A percentile compares a stretch with the other conserved stretches of the same genome.
These are phyloP conservation scores for Clonostachys byssicola DNA, from an alignment of 2,329 filamentous ascomycete genomes.

Conservation along the genomic window DNA sequence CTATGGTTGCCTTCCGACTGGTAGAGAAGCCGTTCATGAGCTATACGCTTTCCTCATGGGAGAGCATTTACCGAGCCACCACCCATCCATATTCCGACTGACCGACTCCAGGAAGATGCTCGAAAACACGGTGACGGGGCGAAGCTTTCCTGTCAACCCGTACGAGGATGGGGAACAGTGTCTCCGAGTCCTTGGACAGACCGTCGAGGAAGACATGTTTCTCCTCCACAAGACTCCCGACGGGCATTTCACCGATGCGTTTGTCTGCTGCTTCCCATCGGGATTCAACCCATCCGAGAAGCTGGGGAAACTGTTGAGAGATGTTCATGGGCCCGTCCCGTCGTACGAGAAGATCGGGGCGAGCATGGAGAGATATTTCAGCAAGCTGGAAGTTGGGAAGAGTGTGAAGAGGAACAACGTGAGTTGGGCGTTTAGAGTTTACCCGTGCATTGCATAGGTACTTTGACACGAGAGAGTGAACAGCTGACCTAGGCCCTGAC, in stretches of 20 bases:
- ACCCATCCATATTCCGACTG: constrained; percentile 41
- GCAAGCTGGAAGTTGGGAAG: constrained; percentile 39
- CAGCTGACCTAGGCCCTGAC: not conserved
- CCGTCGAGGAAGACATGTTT: constrained; percentile 52
- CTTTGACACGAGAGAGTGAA: not conserved
- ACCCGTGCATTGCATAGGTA: not conserved
- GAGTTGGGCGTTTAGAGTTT: constrained; percentile 3
- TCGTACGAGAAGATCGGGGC: constrained; percentile 47
- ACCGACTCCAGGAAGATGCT: constrained; percentile 20
- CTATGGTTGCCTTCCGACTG: constrained; percentile 33
- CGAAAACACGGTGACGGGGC: constrained; percentile 32
- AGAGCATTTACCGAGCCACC: constrained; percentile 41
- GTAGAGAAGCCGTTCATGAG: constrained; percentile 37
- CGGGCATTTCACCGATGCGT: constrained; percentile 40
- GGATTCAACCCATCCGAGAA: constrained; percentile 48
- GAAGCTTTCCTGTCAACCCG: constrained; percentile 17
- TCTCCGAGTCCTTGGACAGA: constrained; percentile 38
- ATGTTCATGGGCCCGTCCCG: constrained; percentile 49
- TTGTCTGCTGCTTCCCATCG: constrained; percentile 45
- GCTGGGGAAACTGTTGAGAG: constrained; percentile 39
- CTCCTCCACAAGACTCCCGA: constrained; percentile 34
- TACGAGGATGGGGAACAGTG: constrained; percentile 18
- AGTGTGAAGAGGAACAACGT: constrained; percentile 47
- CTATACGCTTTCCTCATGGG: constrained; percentile 41
- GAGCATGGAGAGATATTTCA: constrained; percentile 53